These are phyloP conservation scores for Colletotrichum tamarilloi DNA, from an alignment of 2,329 filamentous ascomycete species.

Conservation along the genomic window DNA sequence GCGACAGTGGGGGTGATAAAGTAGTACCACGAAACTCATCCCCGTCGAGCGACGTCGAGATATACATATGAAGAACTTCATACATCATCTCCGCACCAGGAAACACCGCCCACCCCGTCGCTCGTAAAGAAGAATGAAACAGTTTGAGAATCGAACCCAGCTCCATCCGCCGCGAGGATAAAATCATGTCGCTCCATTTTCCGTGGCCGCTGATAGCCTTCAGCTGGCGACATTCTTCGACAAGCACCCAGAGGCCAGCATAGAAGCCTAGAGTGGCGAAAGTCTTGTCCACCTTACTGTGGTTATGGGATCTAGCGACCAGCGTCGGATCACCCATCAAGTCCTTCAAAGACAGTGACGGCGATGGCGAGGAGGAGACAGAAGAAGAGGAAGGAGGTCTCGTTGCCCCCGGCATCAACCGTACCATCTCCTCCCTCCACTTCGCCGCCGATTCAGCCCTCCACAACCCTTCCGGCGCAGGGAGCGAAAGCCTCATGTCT, in stretches of 20 bases:
- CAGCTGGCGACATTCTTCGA: slow-evolving; percentile 7
- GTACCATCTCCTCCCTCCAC: not conserved
- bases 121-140: not conserved
- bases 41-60: too few relatives aligned
- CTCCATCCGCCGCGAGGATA: slow-evolving; percentile 1
- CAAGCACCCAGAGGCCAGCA: not conserved
- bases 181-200: slow-evolving; percentile 13
- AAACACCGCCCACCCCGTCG: not conserved
- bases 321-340: not conserved
- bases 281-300: not conserved
- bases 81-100: not conserved
- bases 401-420: not conserved
- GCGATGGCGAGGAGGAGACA: not conserved
- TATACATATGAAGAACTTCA: not conserved
- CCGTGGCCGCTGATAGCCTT: not conserved
- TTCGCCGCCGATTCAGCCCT: not conserved
- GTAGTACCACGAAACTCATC: not conserved
- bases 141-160: not conserved
- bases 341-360: not conserved
- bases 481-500: not conserved
- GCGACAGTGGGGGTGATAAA: not conserved
- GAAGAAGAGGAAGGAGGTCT: not conserved
- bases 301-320: not conserved
- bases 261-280: not conserved
- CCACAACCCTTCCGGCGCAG: not conserved